Conservation (phyloP, 2,329 filamentous ascomycete genomes). For the Alternaria postmessia region DNA sequence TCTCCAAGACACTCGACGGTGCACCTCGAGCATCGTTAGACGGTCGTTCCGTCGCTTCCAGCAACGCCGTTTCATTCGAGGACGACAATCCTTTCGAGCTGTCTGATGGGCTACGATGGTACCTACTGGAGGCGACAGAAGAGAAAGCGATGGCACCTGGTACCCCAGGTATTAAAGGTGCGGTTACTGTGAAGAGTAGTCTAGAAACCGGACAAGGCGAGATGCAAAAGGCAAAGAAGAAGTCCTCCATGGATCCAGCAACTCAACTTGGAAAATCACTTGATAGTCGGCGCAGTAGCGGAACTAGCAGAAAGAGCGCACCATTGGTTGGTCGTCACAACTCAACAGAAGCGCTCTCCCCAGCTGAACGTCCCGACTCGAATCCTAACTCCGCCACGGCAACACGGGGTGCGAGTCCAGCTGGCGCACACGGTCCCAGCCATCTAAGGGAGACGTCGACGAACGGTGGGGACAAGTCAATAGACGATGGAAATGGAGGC, state of each 20-base stretch:
- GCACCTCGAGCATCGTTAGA: conserved; percentile 54
- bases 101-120: conserved; percentile 94
- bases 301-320: conserved; percentile 79
- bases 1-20: conserved; percentile 77
- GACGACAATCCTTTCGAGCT: conserved; percentile 98
- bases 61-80: conserved; percentile 66
- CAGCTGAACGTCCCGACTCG: conserved; percentile 33
- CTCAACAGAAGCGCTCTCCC: conserved; percentile 38
- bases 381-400: conserved; percentile 40
- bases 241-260: conserved; percentile 56
- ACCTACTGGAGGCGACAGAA: conserved; percentile 90
- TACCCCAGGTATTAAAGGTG: conserved; percentile 84
- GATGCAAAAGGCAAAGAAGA: conserved; percentile 56
- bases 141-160: conserved; percentile 88
- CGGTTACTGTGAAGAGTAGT: conserved; percentile 88
- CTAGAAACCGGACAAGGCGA: conserved; percentile 85
- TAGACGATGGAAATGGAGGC: conserved; percentile 43
- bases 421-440: conserved; percentile 42
- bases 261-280: conserved; percentile 78
- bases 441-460: conserved; percentile 45
- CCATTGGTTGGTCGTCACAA: conserved; percentile 46
- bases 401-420: conserved; percentile 45
- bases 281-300: conserved; percentile 89
- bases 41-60: conserved; percentile 60
- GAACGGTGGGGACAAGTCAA: conserved; percentile 32